A percentile compares a stretch with the other conserved stretches of the same genome.
Conservation (phyloP, 2,329 filamentous ascomycete species). For the Ophiostoma himal-ulmi region DNA sequence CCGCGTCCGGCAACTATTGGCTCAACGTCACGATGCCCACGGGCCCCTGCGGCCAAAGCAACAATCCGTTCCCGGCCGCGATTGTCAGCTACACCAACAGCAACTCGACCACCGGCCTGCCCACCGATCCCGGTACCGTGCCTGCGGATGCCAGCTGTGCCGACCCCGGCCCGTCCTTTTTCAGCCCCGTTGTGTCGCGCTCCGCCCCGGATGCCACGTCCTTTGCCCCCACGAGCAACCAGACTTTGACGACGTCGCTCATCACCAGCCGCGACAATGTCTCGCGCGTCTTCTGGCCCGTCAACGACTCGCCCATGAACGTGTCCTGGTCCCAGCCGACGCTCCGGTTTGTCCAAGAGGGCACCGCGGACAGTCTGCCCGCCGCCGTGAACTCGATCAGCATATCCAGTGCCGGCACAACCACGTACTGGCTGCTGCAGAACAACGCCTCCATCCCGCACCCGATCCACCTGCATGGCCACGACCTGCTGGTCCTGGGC, state of each 20-base stretch:
- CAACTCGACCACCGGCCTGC: conserved; percentile 16
- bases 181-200: conserved; percentile 27
- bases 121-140: conserved; percentile 30
- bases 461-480: conserved; percentile 34
- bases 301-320: conserved; percentile 30
- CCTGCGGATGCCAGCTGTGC: conserved; percentile 26
- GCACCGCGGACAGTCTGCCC: conserved; percentile 26
- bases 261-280: conserved; percentile 27
- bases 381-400: conserved; percentile 19
- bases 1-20: conserved; percentile 35
- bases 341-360: conserved; percentile 32
- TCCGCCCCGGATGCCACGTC: conserved; percentile 22
- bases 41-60: conserved; percentile 28
- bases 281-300: conserved; percentile 30
- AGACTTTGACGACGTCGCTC: conserved; percentile 23
- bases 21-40: conserved; percentile 37
- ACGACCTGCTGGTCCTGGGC: conserved; percentile 35
- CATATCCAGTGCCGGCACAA: conserved; percentile 23
- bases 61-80: conserved; percentile 30
- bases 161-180: conserved; percentile 21
- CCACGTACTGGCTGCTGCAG: conserved; percentile 35
- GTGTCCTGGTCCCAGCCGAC: conserved; percentile 36
- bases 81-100: conserved; percentile 30
- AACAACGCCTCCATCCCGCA: conserved; percentile 31
- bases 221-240: conserved; percentile 24